Base-by-base conservation (phyloP, 495 filamentous ascomycete genomes). In the Opeltia flavorubescens region DNA sequence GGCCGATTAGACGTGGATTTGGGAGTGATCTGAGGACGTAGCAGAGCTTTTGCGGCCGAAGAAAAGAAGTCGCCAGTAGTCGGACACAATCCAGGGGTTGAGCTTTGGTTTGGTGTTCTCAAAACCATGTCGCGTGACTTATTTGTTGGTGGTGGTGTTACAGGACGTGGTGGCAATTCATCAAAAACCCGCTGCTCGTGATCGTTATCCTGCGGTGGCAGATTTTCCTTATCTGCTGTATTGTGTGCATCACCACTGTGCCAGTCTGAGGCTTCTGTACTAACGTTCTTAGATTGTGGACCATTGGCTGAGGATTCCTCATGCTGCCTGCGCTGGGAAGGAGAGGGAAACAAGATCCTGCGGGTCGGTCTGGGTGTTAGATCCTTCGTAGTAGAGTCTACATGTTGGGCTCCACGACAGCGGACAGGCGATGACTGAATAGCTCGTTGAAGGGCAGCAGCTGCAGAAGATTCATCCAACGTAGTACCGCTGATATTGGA, bases 361-460 rank as follows among this genome's bases (percentile, higher is more conserved):
- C 85, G 75, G 21, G 82, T 85, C 36, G 72, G 73, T 52, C 70
- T 72, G 23, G 71, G 70, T 31, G 79, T 81, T 17, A 89, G 66
- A 40, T 64, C 62, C 38, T 77, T 74, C 7, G 80, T 51, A 50
- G 84, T 73, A 34, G 83, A 78, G 40, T 87, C 78, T 53, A 76
- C 77, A 53, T 76, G 65, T 44, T 75, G 76, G 30, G 72, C 77
- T 46, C 85, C 81, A 34, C 65, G 60, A 49, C 77, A 74, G 50
- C 74, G 68, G n/a, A 70, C 74, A 12, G 83, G 83, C 48, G 81
- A 86, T 12, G 83, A 86, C 53, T 82, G 77, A 26, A 84, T 78
- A 42, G 77, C 80, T 48, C 76, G 64, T 36, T 67, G 65, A 29
- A 83, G 64, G 4, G 78, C 80, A 28, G 72, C 71, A 11, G 69